Evolutionary conservation across 805 yeast genomes (phyloP), one percentile per base, ranked within the genome.

Genomic region (Yarrowia divulgata): DNA sequence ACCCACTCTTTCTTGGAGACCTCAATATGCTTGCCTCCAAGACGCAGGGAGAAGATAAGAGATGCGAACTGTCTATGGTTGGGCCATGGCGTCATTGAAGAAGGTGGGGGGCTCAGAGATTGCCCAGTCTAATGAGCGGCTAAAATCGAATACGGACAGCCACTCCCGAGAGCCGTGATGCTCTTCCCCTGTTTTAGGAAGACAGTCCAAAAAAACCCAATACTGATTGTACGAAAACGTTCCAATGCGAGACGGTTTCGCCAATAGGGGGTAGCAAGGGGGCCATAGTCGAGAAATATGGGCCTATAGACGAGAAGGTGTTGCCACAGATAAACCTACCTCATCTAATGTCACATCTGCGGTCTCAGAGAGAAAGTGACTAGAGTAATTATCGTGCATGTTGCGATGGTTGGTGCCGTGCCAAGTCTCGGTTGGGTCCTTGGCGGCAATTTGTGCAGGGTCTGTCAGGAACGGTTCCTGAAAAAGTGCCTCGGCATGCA

Each of bases 11-110:
- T 37, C 32, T 35, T 18, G 32, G 42, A 52, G 16, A 3, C 57
- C 29, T 35, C 34, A 12, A 48, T 8, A 7, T 18, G 8, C 40
- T 16, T 50, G 23, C 62, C 14, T 9, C 23, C 4, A 8, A 23
- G 19, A 55, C 40, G 46, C 62, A 55, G 62, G 62, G 62, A 19
- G 62, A 39, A 39, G 62, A 40, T 55, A 55, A 55, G 46, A 54
- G 45, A 37, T n/a, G 34, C 60, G 40, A 4, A 8, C 8, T 34
- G n/a, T 18, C 23, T 13, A 12, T 34, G 42, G 57, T 18, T 34
- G 19, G 54, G 29, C 34, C 16, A 13, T 13, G 50, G 16, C 32
- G 32, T 46, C 29, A 23, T 23, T 23, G n/a, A n/a, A 2, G 29
- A 14, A 14, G 8, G 39, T n/a, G 55, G 39, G 55, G 39, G 55